These are phyloP conservation scores for Aspergillus unguis DNA, from an alignment of 2,329 filamentous ascomycete species.

Conservation along the genomic window DNA sequence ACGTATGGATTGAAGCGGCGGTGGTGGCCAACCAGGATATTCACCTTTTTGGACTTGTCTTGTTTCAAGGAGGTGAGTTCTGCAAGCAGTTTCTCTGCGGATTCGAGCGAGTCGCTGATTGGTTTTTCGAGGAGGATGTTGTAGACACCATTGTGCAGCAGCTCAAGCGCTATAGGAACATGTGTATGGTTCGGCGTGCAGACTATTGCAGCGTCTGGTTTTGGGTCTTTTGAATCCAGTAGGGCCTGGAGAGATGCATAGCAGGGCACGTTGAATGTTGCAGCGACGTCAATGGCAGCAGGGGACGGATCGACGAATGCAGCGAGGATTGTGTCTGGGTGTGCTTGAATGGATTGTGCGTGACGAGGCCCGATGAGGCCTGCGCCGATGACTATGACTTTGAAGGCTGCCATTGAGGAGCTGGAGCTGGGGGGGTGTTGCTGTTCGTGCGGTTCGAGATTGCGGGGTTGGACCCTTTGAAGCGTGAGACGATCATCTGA, in stretches of 20 bases:
- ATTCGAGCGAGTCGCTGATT: constrained; percentile 40
- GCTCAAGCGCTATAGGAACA: constrained; percentile 48
- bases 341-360: constrained; percentile 43
- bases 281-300: constrained; percentile 34
- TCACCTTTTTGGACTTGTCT: constrained; percentile 23
- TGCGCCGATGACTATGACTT: constrained; percentile 39
- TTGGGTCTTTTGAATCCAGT: constrained; percentile 34
- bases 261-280: constrained; percentile 37
- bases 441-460: too few species aligned
- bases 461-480: too few species aligned
- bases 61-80: constrained; percentile 14
- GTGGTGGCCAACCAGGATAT: constrained; percentile 57
- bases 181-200: constrained; percentile 61
- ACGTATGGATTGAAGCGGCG: constrained; percentile 59
- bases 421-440: background rate
- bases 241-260: constrained; percentile 45
- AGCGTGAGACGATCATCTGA: too few species aligned
- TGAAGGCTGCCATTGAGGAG: constrained; percentile 28
- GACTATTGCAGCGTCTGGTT: constrained; percentile 53
- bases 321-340: constrained; percentile 38
- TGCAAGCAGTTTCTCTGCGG: constrained; percentile 21
- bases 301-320: constrained; percentile 49
- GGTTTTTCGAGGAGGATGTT: constrained; percentile 59
- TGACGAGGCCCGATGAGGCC: constrained; percentile 53
- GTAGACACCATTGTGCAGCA: constrained; percentile 47